Percentiles rank a stretch among this genome's conserved stretches.
Evolutionary conservation across 2,329 filamentous ascomycete species (phyloP).

Genomic region (Alternaria gaisen): DNA sequence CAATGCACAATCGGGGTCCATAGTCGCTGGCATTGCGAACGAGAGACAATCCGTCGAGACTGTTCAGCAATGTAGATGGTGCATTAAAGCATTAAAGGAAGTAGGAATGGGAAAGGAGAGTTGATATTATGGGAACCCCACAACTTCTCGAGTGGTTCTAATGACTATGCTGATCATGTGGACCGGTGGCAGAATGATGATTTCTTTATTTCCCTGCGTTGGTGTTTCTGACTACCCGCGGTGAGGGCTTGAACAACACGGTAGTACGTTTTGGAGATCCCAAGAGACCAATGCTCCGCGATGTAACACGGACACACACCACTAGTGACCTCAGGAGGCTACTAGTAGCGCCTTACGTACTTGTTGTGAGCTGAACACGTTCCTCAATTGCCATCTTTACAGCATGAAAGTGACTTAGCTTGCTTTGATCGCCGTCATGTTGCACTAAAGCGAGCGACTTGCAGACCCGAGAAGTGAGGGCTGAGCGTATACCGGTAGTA

Average conservation of each 20-base stretch:
- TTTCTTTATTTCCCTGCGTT: slow-evolving; percentile 26
- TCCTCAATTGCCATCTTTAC: slow-evolving; percentile 19
- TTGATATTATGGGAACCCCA: slow-evolving; percentile 26
- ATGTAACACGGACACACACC: slow-evolving; percentile 14
- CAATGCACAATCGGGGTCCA: slow-evolving; percentile 26
- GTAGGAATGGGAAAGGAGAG: slow-evolving; percentile 23
- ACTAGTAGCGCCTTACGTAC: slow-evolving; percentile 18
- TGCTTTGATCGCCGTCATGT: slow-evolving; percentile 19
- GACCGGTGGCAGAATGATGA: slow-evolving; percentile 31
- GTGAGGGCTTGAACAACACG: slow-evolving; percentile 21
- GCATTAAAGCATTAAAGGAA: slow-evolving; percentile 38
- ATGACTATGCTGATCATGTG: slow-evolving; percentile 24
- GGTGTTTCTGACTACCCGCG: slow-evolving; percentile 18
- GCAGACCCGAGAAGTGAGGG: slow-evolving; percentile 17
- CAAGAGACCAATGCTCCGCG: slow-evolving; percentile 16
- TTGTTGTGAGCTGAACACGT: slow-evolving; percentile 10
- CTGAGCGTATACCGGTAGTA: slow-evolving; percentile 15
- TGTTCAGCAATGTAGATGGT: slow-evolving; percentile 25
- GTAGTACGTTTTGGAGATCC: slow-evolving; percentile 17
- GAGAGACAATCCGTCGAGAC: slow-evolving; percentile 27
- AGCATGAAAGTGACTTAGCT: slow-evolving; percentile 14
- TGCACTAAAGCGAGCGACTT: slow-evolving; percentile 17
- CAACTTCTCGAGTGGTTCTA: slow-evolving; percentile 21
- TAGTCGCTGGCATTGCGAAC: slow-evolving; percentile 33
- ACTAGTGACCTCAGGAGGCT: slow-evolving; percentile 1